Evolutionary conservation across 2,329 filamentous ascomycete genomes (phyloP), one percentile per base, ranked within the genome.

Genomic region (Rhexocercosporidium sp.): DNA sequence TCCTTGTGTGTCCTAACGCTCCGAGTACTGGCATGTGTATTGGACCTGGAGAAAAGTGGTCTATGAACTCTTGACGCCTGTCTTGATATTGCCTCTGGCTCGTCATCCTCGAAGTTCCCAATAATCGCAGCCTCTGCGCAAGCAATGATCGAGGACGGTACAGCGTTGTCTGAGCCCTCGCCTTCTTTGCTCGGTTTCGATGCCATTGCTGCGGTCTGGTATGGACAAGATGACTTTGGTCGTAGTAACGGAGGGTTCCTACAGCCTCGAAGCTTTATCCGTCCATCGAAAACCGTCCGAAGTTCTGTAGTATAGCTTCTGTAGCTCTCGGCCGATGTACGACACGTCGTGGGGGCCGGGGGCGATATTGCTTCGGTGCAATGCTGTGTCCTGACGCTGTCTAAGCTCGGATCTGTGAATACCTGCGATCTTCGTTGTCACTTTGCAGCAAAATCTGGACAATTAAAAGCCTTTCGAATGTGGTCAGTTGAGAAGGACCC

Each of bases 91-190:
- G 47, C 49, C 34, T 47, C 34, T 34, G 64, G 53, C 9, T 62
- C 64, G 29, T 62, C 63, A 12, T 70, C 66, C 44, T 74, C 71
- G 22, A 72, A 64, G 62, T 74, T 75, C 16, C 72, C 75, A 53
- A 72, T 66, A 12, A 76, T 77, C 0, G 75, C 76, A 59, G 75
- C 73, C 68, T 78, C 72, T 31, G 75, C 75, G 67, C 77, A 75
- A 16, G 74, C 74, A 59, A 77, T 75, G 22, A 77, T 59, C 12
- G 67, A 66, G 18, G 67, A 59, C 44, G 75, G 74, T 1, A 76
- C 51, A 12, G 60, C 59, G 54, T 67, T 65, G 8, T 71, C 66
- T 37, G 47, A 37, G 6, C 46, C 49, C 14, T 64, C 65, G n/a
- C 49, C 25, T 3, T 57, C 61, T 44, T 62, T 65, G 41, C 61